A percentile compares a stretch with the other conserved stretches of the same genome.
These are phyloP conservation scores for Phanerodontia chrysosporium DNA, from an alignment of 768 basidiomycete species.

Conservation along the genomic window DNA sequence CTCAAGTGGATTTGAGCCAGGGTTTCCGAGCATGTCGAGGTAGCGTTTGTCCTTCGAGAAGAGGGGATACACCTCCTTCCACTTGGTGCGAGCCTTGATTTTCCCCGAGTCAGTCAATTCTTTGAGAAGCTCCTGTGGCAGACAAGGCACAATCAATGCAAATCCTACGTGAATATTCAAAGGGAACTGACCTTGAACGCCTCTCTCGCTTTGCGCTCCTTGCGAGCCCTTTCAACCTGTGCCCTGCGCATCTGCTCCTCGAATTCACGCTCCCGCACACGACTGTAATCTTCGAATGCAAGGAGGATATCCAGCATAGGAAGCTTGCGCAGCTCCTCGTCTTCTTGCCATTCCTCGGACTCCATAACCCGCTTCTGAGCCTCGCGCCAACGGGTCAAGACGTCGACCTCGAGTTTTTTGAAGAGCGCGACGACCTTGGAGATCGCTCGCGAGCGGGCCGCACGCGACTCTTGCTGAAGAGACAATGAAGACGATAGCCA, in stretches of 20 bases:
- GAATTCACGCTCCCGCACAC: conserved; percentile 85
- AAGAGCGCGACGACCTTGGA: conserved; percentile 81
- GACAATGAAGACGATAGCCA: background rate
- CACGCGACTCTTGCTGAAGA: conserved; percentile 71
- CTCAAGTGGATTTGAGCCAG: conserved; percentile 92
- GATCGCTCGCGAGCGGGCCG: conserved; percentile 73
- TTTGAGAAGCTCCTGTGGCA: conserved; percentile 60
- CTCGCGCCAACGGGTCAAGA: conserved; percentile 88
- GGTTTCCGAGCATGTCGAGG: conserved; percentile 81
- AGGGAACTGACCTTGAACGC: conserved; percentile 62
- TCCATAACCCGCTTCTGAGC: conserved; percentile 74
- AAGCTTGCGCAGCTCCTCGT: conserved; percentile 73
- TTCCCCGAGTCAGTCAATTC: conserved; percentile 62
- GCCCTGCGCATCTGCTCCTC: conserved; percentile 79
- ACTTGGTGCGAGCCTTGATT: conserved; percentile 81
- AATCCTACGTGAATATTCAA: too few relatives aligned
- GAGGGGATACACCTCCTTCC: conserved; percentile 82
- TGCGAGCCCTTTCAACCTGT: conserved; percentile 79
- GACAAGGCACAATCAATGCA: background rate
- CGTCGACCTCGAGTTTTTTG: conserved; percentile 84
- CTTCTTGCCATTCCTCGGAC: conserved; percentile 74
- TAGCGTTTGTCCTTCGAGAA: conserved; percentile 83
- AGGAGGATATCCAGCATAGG: conserved; percentile 90
- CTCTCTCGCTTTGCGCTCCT: conserved; percentile 87
- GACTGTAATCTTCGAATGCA: conserved; percentile 92